Evolutionary conservation across 2,329 filamentous ascomycete species (phyloP).

Genomic region (Neurospora crassa): DNA sequence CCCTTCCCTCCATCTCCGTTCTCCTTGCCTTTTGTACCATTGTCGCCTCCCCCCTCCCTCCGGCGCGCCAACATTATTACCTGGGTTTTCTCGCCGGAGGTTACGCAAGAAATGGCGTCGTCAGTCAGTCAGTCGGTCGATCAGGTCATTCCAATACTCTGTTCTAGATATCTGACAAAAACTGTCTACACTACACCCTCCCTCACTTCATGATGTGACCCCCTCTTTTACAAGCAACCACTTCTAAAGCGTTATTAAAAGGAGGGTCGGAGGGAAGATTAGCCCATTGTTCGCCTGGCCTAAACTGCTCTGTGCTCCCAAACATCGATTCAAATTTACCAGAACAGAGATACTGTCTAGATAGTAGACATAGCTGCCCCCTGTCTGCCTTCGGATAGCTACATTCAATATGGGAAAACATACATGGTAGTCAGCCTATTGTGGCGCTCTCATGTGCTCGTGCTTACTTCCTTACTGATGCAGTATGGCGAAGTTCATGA

Average conservation of each 20-base stretch:
- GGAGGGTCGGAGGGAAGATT: too few species aligned
- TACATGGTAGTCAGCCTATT: not conserved
- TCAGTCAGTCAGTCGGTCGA: not conserved
- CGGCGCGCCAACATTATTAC: not conserved
- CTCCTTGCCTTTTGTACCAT: not conserved
- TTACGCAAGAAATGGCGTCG: not conserved
- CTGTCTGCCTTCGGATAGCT: not conserved
- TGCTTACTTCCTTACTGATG: not conserved
- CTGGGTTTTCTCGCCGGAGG: not conserved
- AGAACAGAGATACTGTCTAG: too few species aligned
- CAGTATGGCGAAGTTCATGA: not conserved
- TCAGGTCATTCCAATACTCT: not conserved
- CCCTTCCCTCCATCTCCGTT: not conserved
- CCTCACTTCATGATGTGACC: too few species aligned
- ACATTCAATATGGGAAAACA: not conserved
- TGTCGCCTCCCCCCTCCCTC: not conserved
- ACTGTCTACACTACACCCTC: not conserved
- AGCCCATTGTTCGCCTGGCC: not conserved
- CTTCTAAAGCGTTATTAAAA: too few species aligned
- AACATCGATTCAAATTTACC: too few species aligned
- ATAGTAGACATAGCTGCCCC: not conserved
- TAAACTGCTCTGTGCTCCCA: not conserved
- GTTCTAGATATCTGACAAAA: not conserved
- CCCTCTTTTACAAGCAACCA: too few species aligned
- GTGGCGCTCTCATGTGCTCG: not conserved